Evolutionary conservation across 2,329 filamentous ascomycete species (phyloP).

Genomic region (Penicillium sumatraense): DNA sequence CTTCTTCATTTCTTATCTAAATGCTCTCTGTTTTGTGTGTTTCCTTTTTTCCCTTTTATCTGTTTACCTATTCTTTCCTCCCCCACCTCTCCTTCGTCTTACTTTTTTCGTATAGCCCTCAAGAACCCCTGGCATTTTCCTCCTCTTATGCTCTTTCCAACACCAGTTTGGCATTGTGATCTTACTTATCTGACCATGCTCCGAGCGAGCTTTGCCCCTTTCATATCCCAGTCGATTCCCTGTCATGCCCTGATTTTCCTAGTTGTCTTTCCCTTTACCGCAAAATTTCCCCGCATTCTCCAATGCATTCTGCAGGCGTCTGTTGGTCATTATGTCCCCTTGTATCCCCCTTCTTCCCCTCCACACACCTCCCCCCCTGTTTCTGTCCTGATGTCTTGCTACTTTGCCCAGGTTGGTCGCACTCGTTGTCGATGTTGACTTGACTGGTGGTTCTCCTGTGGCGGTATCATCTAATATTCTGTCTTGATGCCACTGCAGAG

Average conservation of each 20-base stretch:
- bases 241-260: constrained; percentile 28
- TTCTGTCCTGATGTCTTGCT: constrained; percentile 26
- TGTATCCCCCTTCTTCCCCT: constrained; percentile 20
- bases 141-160: constrained; percentile 8
- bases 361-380: constrained; percentile 3
- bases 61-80: constrained; percentile 2
- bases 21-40: constrained; percentile 6
- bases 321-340: constrained; percentile 27
- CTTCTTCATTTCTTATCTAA: constrained; percentile 5
- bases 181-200: constrained; percentile 20
- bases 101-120: not conserved
- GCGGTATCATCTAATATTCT: constrained; percentile 21
- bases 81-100: too few species aligned
- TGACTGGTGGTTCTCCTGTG: not conserved
- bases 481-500: constrained; percentile 7
- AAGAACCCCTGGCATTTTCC: constrained; percentile 11
- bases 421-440: not conserved
- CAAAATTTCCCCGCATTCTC: constrained; percentile 27
- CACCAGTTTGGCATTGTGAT: constrained; percentile 13
- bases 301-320: constrained; percentile 46
- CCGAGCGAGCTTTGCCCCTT: constrained; percentile 26
- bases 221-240: constrained; percentile 26
- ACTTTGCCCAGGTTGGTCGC: constrained; percentile 10
- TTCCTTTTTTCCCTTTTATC: not conserved
- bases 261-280: constrained; percentile 22